Base-by-base conservation (phyloP, 2,329 filamentous ascomycete species). In the Onygena corvina region DNA sequence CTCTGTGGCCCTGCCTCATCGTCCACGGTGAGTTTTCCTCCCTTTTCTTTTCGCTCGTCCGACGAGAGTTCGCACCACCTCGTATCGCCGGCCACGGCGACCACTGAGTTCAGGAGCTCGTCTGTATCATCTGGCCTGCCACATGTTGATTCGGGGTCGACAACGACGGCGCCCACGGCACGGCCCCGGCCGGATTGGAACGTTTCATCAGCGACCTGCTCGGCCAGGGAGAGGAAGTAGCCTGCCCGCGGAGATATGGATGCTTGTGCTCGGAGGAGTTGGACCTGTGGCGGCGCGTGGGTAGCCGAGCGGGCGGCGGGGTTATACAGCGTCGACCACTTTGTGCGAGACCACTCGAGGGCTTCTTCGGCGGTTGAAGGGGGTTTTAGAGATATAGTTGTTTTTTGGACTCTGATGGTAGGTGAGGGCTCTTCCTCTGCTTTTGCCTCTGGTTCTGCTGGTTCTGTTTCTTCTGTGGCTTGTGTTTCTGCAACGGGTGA, bases 241-340 rank as follows among this genome's bases (percentile, higher is more conserved):
- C 67, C 66, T 18, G 67, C 66, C 4, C 58, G 56, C 1, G 62
- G 64, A 27, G 63, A 57, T 12, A 72, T 64, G 3, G 61, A 62
- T 5, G 64, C 58, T 33, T 60, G 62, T 0, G 61, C 59, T 4
- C 60, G 59, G 27, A 52, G 58, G 4, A 72, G 58, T 3, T 65
- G 60, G 42, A 67, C 62, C 2, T 61, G 62, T 2, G 69, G 68
- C 2, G 70, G 69, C 1, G 67, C 66, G 54, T 70, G 59, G 42
- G 64, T 63, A 25, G 66, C 58, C n/a, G 67, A 60, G 6, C 68
- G 66, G 5, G 68, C 64, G 3, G 70, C 66, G 16, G 69, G 66
- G 54, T 72, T 72, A 59, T 62, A 72, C 8, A 61, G 58, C 27
- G 68, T 64, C 0, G 69, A 69, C 70, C 70, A 72, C 36, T 67